phyloP scores from a whole-genome alignment of 1,284 basidiomycete species.

The Volvariella surrecta region DNA sequence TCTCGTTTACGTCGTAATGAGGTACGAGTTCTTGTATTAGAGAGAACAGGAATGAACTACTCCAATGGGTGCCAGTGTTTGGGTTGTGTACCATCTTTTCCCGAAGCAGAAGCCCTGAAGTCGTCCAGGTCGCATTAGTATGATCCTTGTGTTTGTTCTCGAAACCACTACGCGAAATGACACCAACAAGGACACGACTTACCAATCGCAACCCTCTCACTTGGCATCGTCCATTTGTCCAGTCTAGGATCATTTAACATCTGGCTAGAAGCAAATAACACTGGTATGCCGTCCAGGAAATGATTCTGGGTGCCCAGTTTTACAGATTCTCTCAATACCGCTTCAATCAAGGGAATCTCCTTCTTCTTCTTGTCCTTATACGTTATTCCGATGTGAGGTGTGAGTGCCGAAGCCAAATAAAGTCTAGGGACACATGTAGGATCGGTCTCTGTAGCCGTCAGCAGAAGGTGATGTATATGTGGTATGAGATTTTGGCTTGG shows the following conservation, averaged over 20 bases:
- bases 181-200: constrained; percentile 11
- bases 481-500: constrained; percentile 19
- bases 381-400: constrained; percentile 51
- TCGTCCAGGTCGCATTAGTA: neutral
- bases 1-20: constrained; percentile 35
- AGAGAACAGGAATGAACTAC: constrained; percentile 66
- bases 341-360: constrained; percentile 47
- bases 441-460: constrained; percentile 29
- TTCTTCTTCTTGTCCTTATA: constrained; percentile 64
- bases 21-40: constrained; percentile 64
- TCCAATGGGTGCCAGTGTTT: constrained; percentile 59
- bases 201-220: constrained; percentile 57
- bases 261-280: constrained; percentile 53
- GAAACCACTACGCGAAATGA: no score
- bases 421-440: constrained; percentile 47
- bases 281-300: constrained; percentile 66
- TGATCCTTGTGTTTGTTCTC: neutral
- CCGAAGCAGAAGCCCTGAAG: constrained; percentile 57
- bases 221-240: constrained; percentile 26
- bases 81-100: constrained; percentile 60
- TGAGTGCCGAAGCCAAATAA: constrained; percentile 65
- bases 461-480: constrained; percentile 39
- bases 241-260: constrained; percentile 35
- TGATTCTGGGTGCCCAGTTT: constrained; percentile 80
- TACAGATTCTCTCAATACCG: constrained; percentile 74